phyloP scores from a whole-genome alignment of 2,329 filamentous ascomycete genomes.

The Fusarium vanettenii region DNA sequence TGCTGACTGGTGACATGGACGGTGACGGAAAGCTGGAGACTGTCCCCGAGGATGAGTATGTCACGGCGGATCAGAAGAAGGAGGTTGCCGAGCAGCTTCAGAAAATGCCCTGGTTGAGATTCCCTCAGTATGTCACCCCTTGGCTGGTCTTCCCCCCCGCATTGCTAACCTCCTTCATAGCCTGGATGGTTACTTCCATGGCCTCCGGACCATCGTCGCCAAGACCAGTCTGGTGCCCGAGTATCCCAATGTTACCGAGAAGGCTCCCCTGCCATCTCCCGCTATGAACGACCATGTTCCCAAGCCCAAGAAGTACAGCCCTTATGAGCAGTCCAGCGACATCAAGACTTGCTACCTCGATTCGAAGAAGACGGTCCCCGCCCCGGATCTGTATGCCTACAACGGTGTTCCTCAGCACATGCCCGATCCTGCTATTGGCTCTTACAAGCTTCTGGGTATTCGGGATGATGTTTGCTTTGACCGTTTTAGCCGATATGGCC shows the following conservation, averaged over 20 bases:
- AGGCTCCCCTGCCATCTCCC: slow-evolving; percentile 49
- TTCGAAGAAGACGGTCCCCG: slow-evolving; percentile 63
- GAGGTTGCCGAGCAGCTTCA: slow-evolving; percentile 46
- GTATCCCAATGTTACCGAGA: slow-evolving; percentile 67
- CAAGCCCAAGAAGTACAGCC: slow-evolving; percentile 68
- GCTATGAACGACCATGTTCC: slow-evolving; percentile 53
- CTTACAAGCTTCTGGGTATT: slow-evolving; percentile 78
- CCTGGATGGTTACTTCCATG: slow-evolving; percentile 83
- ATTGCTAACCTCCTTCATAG: slow-evolving; percentile 57
- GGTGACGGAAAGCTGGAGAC: slow-evolving; percentile 43
- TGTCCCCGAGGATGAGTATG: slow-evolving; percentile 38
- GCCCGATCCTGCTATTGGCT: slow-evolving; percentile 82
- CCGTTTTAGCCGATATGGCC: slow-evolving; percentile 83
- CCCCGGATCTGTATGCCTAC: slow-evolving; percentile 75
- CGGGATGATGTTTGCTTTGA: slow-evolving; percentile 88
- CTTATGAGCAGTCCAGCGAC: slow-evolving; percentile 72
- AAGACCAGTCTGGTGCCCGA: slow-evolving; percentile 75
- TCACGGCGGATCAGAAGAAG: slow-evolving; percentile 46
- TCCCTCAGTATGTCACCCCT: slow-evolving; percentile 49
- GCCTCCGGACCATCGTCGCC: slow-evolving; percentile 76
- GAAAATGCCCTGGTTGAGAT: slow-evolving; percentile 55
- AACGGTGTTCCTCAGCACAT: slow-evolving; percentile 79
- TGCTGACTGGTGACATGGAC: slow-evolving; percentile 45
- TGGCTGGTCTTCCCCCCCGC: too few relatives aligned
- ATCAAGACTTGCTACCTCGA: slow-evolving; percentile 75